Percentiles rank a stretch among this genome's conserved stretches.
These are phyloP conservation scores for Boletus coccyginus DNA, from an alignment of 768 basidiomycete genomes.

Conservation along the genomic window DNA sequence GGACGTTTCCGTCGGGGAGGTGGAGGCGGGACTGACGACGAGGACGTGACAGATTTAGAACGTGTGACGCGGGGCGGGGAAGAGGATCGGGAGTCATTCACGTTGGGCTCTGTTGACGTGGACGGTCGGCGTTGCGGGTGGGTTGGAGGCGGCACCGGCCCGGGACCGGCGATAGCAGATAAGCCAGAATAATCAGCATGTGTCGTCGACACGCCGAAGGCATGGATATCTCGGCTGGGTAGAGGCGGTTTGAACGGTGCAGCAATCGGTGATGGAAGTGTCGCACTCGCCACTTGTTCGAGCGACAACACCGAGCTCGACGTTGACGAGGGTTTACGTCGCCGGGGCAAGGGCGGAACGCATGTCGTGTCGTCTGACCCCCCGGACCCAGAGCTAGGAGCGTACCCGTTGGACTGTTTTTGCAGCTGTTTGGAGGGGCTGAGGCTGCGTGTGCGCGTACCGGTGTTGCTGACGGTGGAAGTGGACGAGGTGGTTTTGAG, in stretches of 20 bases:
- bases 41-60: constrained; percentile 50
- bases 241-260: constrained; percentile 21
- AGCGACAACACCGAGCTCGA: constrained; percentile 37
- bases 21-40: constrained; percentile 39
- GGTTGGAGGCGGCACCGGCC: constrained; percentile 43
- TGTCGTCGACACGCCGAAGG: constrained; percentile 1
- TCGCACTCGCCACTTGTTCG: constrained; percentile 42
- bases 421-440: constrained; percentile 28
- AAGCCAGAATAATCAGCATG: background rate
- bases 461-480: constrained; percentile 12
- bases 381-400: background rate
- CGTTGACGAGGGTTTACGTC: constrained; percentile 33
- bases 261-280: constrained; percentile 17
- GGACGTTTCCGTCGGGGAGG: constrained; percentile 53
- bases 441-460: constrained; percentile 27
- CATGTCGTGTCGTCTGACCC: constrained; percentile 21
- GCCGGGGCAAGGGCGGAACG: constrained; percentile 36
- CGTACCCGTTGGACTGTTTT: constrained; percentile 2
- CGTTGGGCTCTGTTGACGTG: constrained; percentile 19
- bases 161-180: constrained; percentile 18
- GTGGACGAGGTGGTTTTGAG: constrained; percentile 57
- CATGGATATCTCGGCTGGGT: constrained; percentile 20
- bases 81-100: constrained; percentile 24
- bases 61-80: constrained; percentile 43
- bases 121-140: constrained; percentile 53